Percentiles rank a stretch among this genome's conserved stretches.
Conservation (phyloP, 2,329 filamentous ascomycete genomes). For the Paecilomyces dactylethromorphus region DNA sequence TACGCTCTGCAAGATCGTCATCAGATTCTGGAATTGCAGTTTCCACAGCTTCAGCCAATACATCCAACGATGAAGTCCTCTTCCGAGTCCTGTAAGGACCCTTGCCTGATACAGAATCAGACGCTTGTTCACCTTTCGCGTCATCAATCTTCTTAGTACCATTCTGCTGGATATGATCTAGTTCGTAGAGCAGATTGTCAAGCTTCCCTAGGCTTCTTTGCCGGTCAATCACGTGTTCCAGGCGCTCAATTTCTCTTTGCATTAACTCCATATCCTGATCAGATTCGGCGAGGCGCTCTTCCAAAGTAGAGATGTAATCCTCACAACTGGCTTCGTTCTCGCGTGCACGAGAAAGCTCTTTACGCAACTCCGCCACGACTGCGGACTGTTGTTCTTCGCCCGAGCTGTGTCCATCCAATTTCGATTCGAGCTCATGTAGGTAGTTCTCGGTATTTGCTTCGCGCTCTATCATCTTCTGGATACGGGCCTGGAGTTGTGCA, state of each 20-base stretch:
- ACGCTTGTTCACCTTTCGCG: conserved; percentile 14
- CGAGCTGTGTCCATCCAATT: conserved; percentile 81
- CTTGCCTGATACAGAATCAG: conserved; percentile 8
- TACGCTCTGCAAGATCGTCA: conserved; percentile 31
- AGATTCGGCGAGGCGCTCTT: conserved; percentile 89
- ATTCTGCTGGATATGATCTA: conserved; percentile 66
- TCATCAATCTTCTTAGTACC: conserved; percentile 32
- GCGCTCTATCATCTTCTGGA: conserved; percentile 90
- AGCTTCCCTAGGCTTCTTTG: conserved; percentile 92
- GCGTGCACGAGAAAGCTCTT: conserved; percentile 78
- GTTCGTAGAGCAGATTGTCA: conserved; percentile 83
- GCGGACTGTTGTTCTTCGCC: conserved; percentile 89
- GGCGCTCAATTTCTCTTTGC: conserved; percentile 89
- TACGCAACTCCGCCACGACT: conserved; percentile 79
- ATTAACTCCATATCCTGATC: conserved; percentile 95
- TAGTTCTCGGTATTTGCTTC: conserved; percentile 90
- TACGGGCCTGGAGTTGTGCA: conserved; percentile 74
- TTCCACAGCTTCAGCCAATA: conserved; percentile 38
- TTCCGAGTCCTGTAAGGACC: conserved; percentile 19
- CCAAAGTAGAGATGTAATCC: conserved; percentile 94
- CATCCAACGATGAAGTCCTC: conserved; percentile 32
- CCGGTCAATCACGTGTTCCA: conserved; percentile 92
- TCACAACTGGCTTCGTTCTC: conserved; percentile 88
- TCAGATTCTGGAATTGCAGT: conserved; percentile 41
- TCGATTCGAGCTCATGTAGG: conserved; percentile 81